Percentiles rank a stretch among this genome's conserved stretches.
Conservation (phyloP, 345 rosid genomes). For the Linum tenue region DNA sequence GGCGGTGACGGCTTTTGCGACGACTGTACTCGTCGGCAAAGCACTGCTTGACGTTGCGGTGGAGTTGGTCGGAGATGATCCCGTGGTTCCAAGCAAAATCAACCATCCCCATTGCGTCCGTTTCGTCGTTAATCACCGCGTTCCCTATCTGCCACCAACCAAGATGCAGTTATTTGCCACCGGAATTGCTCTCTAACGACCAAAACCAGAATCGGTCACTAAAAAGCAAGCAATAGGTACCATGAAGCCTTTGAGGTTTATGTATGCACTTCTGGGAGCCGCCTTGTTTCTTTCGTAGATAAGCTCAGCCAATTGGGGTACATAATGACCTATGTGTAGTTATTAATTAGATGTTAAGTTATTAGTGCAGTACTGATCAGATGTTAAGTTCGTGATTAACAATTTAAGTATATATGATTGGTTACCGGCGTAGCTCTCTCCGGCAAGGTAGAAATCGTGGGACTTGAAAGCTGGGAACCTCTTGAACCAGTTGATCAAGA, state of each 20-base stretch:
- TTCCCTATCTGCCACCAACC: slow-evolving; percentile 50
- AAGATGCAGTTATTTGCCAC: background rate
- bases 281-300: slow-evolving; percentile 47
- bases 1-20: background rate
- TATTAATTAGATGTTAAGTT: background rate
- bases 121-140: slow-evolving; percentile 50
- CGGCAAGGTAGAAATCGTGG: slow-evolving; percentile 55
- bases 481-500: slow-evolving; percentile 55
- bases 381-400: no score
- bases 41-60: slow-evolving; percentile 37
- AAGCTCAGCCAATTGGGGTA: slow-evolving; percentile 68
- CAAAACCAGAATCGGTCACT: background rate
- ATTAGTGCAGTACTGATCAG: no score
- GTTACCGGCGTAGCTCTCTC: slow-evolving; percentile 82
- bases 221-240: slow-evolving; percentile 14
- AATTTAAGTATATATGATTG: background rate
- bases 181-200: background rate
- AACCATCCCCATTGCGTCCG: slow-evolving; percentile 45
- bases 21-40: background rate
- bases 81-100: slow-evolving; percentile 79
- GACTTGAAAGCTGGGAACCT: slow-evolving; percentile 56
- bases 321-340: slow-evolving; percentile 50
- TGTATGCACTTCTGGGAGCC: slow-evolving; percentile 23
- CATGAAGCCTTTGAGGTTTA: slow-evolving; percentile 76
- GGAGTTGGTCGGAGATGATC: slow-evolving; percentile 54